Conservation (phyloP, 2,329 filamentous ascomycete genomes). For the Chalaropsis thielavioides region DNA sequence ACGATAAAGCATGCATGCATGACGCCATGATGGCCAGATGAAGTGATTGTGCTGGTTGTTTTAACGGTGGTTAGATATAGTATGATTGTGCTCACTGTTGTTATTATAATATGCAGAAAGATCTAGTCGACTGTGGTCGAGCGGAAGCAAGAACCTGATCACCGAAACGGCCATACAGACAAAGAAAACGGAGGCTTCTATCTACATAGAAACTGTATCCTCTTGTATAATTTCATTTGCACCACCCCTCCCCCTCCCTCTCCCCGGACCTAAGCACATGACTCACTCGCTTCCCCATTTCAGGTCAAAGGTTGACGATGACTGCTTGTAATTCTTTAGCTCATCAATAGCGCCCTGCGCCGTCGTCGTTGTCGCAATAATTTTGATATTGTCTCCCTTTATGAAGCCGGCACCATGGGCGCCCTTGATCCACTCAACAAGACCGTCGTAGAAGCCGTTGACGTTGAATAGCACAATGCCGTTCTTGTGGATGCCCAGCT, state of each 20-base stretch:
- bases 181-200: background rate
- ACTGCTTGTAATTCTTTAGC: constrained; percentile 60
- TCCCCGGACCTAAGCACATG: background rate
- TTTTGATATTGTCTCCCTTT: constrained; percentile 50
- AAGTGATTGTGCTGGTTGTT: background rate
- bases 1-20: constrained; percentile 11
- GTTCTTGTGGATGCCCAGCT: constrained; percentile 75
- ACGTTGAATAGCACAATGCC: constrained; percentile 76
- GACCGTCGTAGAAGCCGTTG: constrained; percentile 80
- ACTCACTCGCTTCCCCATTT: constrained; percentile 58
- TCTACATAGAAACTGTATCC: too few relatives aligned
- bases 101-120: background rate
- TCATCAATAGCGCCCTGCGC: constrained; percentile 57
- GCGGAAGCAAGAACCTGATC: background rate
- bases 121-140: background rate
- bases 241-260: background rate
- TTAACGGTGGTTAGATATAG: background rate
- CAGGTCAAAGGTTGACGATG: constrained; percentile 61
- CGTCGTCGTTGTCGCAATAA: constrained; percentile 61
- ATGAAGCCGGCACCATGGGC: constrained; percentile 69
- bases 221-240: background rate
- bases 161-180: background rate
- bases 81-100: background rate
- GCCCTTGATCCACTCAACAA: constrained; percentile 67
- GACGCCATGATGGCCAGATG: background rate